Base-by-base conservation (phyloP, 345 rosid species). In the Hibiscus trionum region DNA sequence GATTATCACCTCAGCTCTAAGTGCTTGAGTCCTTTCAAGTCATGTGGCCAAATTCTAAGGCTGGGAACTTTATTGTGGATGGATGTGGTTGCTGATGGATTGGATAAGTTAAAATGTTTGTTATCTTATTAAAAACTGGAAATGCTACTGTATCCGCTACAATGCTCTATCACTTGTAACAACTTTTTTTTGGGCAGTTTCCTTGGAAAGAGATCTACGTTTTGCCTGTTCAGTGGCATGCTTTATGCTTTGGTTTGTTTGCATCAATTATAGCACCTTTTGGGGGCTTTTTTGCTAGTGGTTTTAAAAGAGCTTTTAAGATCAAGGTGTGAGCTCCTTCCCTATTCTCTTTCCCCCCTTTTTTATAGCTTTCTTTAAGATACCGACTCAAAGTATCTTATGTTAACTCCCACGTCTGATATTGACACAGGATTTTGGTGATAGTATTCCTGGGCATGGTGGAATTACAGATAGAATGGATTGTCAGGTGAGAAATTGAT, bases 261-360 rank as follows among this genome's bases (percentile, higher is more conserved):
- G 96, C 99, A 73, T 95, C 99, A 53, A 95, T 95, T 55, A 95
- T 95, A 84, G 99, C 99, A 61, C 99, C 99, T 70, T 95, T 95
- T 59, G 99, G 99, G 72, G 99, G 99, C 19, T 95, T 95, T 82
- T 95, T 95, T 15, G 97, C 99, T 1, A 95, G 97, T 50, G 99
- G 99, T 68, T 95, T 95, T 50, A 95, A 95, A 75, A 86, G 99
- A 83, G 99, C 99, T 68, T 95, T 95, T 72, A 95, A 92, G 79
- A 75, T 92, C 80, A 95, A 95, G 97, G 99, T 92, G 65, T 7
- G 47, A 39, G 11, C 27, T 31, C 66, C 62, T 75, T 75, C 71
- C 33, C 39, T 68, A 35, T 55, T 49, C 70, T 58, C 35, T 29
- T 62, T 75, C 19, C 19, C 46, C 17, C 26, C 61, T 44, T 19